Evolutionary conservation across 805 yeast genomes (phyloP).

Genomic region (Starmera pachycereana): DNA sequence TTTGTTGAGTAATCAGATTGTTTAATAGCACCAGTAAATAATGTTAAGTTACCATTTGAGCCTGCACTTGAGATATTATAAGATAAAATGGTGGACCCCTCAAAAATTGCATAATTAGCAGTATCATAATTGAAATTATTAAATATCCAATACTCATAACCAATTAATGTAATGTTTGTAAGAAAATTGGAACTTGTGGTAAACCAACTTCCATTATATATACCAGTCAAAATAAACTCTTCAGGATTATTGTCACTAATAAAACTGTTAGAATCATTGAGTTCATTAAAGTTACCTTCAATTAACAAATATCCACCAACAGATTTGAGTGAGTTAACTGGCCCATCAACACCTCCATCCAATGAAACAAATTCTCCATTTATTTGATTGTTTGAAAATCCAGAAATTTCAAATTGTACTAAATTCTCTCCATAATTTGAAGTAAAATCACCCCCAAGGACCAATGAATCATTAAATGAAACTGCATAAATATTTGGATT

Average conservation of each 20-base stretch:
- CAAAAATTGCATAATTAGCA: slow-evolving; percentile 26
- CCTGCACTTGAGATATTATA: slow-evolving; percentile 22
- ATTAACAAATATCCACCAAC: slow-evolving; percentile 29
- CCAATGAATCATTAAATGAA: slow-evolving; percentile 23
- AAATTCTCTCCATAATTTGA: slow-evolving; percentile 29
- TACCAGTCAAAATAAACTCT: slow-evolving; percentile 24
- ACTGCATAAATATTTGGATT: slow-evolving; percentile 30
- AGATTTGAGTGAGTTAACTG: slow-evolving; percentile 22
- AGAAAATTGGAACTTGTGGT: slow-evolving; percentile 8
- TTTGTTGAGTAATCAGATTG: slow-evolving; percentile 10
- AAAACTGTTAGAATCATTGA: slow-evolving; percentile 22
- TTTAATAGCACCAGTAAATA: slow-evolving; percentile 17
- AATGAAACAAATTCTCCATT: slow-evolving; percentile 2
- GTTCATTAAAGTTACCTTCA: slow-evolving; percentile 35
- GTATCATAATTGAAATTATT: slow-evolving; percentile 32
- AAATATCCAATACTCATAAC: slow-evolving; percentile 32
- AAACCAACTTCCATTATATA: slow-evolving; percentile 32
- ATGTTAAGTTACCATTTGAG: slow-evolving; percentile 7
- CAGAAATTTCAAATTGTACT: slow-evolving; percentile 20
- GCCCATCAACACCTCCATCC: slow-evolving; percentile 14
- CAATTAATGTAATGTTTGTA: slow-evolving; percentile 23
- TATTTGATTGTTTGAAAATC: not conserved
- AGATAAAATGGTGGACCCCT: slow-evolving; percentile 15
- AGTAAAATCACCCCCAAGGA: slow-evolving; percentile 40
- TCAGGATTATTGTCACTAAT: slow-evolving; percentile 22